phyloP scores from a whole-genome alignment of 2,329 filamentous ascomycete genomes.

The Tolypocladium paradoxum region DNA sequence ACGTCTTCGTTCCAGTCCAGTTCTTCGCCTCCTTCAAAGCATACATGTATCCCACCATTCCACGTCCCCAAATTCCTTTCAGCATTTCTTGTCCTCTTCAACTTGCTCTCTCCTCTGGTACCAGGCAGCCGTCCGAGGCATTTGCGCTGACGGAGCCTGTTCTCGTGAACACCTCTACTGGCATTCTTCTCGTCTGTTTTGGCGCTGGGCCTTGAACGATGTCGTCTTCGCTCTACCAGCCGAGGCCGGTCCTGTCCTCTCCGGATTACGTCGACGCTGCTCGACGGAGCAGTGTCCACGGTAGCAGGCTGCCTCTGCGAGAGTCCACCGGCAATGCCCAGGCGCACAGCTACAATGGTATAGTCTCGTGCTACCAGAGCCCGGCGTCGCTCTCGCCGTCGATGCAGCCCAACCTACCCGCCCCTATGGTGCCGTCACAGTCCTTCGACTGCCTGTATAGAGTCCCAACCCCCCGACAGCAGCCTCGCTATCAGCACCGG shows the following conservation, averaged over 20 bases:
- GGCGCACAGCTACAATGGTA: constrained; percentile 26
- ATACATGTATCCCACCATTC: constrained; percentile 33
- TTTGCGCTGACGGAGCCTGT: constrained; percentile 15
- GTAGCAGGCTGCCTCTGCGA: constrained; percentile 34
- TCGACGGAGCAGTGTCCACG: constrained; percentile 27
- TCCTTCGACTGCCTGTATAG: constrained; percentile 32
- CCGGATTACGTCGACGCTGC: constrained; percentile 33
- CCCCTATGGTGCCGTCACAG: constrained; percentile 39
- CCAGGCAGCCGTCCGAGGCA: constrained; percentile 17
- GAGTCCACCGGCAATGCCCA: constrained; percentile 44
- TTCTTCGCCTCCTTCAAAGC: constrained; percentile 20
- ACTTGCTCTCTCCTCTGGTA: constrained; percentile 20
- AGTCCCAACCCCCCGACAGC: constrained; percentile 24
- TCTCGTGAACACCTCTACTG: constrained; percentile 16
- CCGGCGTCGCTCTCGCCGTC: constrained; percentile 31
- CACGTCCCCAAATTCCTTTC: constrained; percentile 31
- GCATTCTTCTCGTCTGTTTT: constrained; percentile 20
- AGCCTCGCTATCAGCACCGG: constrained; percentile 20
- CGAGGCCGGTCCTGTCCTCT: constrained; percentile 37
- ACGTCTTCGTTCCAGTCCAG: constrained; percentile 26
- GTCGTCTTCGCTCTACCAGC: constrained; percentile 27
- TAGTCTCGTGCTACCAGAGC: constrained; percentile 34
- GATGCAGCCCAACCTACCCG: constrained; percentile 36
- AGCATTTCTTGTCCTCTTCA: constrained; percentile 30
- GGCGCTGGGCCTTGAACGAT: constrained; percentile 15